A percentile compares a stretch with the other conserved stretches of the same genome.
These are phyloP conservation scores for Phlebopus sp. DNA, from an alignment of 1,284 basidiomycete species.

Conservation along the genomic window DNA sequence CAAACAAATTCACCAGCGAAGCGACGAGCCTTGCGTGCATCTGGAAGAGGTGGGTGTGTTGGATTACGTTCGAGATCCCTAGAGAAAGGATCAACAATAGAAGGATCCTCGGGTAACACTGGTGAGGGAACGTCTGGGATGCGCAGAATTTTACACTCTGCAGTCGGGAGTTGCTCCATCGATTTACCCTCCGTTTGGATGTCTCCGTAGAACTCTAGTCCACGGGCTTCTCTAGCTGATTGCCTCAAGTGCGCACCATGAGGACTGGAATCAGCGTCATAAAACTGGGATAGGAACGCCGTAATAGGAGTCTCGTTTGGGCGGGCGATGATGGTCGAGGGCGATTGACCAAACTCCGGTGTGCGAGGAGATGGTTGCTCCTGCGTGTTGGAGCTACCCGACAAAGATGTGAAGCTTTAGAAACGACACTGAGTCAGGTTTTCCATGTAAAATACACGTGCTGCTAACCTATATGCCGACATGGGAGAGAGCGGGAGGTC, in stretches of 20 bases:
- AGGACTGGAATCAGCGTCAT: conserved; percentile 2
- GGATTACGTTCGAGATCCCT: background rate
- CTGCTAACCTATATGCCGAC: conserved; percentile 26
- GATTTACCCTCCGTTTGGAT: background rate
- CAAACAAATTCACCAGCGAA: conserved; percentile 9
- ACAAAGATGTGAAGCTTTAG: conserved; percentile 20
- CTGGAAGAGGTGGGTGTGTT: background rate
- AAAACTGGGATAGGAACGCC: conserved; percentile 9
- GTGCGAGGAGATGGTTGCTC: conserved; percentile 18
- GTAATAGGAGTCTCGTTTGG: conserved; percentile 16
- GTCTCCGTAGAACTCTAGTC: background rate
- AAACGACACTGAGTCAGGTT: background rate
- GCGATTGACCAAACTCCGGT: conserved; percentile 15
- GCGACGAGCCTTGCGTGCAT: conserved; percentile 7
- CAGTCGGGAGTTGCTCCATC: background rate
- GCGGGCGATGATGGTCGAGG: conserved; percentile 9
- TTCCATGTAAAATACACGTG: background rate
- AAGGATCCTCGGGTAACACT: background rate
- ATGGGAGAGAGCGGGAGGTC: conserved; percentile 19
- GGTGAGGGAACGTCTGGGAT: background rate
- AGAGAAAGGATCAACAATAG: background rate
- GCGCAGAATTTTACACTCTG: too few species aligned
- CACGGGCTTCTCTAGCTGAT: background rate
- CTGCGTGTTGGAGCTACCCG: conserved; percentile 13
- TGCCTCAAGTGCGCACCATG: background rate